Percentiles rank a stretch among this genome's conserved stretches.
phyloP scores from a whole-genome alignment of 306 rosid genomes.

The Sindora glabra region DNA sequence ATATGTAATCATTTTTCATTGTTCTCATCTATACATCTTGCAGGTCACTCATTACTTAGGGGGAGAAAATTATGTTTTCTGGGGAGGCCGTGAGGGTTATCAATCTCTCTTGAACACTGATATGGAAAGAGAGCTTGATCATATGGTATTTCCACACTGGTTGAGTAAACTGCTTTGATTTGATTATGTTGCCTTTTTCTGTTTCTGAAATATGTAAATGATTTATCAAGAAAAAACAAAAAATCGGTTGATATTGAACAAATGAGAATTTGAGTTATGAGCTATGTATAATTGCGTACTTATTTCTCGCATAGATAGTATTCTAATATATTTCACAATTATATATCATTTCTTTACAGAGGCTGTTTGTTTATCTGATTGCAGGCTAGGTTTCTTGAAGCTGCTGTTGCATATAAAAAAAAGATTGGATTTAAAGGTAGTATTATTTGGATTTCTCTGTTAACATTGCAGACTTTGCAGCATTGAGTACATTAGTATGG shows the following conservation, averaged over 20 bases:
- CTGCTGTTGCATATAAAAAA: constrained; percentile 79
- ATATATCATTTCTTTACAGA: neutral
- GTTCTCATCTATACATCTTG: constrained; percentile 14
- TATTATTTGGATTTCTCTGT: neutral
- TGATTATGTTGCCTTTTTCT: no score
- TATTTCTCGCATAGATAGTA: no score
- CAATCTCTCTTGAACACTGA: constrained; percentile 92
- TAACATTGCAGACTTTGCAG: neutral
- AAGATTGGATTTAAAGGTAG: constrained; percentile 94
- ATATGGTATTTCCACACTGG: constrained; percentile 44
- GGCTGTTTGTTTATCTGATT: constrained; percentile 11
- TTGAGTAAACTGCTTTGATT: neutral
- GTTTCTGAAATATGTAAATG: no score
- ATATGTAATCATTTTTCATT: neutral
- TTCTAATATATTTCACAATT: neutral
- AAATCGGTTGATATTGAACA: no score
- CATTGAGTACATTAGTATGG: neutral
- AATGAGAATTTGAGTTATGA: no score
- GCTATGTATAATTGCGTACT: no score
- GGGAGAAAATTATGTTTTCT: constrained; percentile 90
- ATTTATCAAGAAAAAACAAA: no score
- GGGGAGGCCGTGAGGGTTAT: constrained; percentile 99
- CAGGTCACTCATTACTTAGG: constrained; percentile 92
- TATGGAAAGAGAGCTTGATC: constrained; percentile 93
- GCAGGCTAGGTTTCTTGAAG: constrained; percentile 87